phyloP scores from a whole-genome alignment of 495 filamentous ascomycete species.

The Platismatia glauca region DNA sequence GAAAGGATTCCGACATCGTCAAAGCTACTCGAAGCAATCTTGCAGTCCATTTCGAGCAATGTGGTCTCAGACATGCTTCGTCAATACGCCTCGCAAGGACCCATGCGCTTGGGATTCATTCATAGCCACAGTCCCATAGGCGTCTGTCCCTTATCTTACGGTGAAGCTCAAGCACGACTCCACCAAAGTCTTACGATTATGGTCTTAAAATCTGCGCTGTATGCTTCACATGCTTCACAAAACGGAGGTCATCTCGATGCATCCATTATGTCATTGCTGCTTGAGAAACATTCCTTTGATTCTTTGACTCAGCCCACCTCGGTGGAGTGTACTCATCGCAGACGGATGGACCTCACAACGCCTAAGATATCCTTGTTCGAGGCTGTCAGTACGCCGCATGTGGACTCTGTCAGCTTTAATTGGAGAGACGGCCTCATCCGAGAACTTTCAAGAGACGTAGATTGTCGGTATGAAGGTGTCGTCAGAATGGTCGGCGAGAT shows the following conservation, averaged over 20 bases:
- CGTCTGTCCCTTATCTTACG: slow-evolving; percentile 10
- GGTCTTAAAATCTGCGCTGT: slow-evolving; percentile 25
- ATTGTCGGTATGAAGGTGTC: slow-evolving; percentile 32
- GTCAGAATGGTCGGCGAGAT: slow-evolving; percentile 41
- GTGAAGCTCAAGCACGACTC: slow-evolving; percentile 5
- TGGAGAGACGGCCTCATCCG: slow-evolving; percentile 39
- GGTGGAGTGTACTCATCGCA: slow-evolving; percentile 1
- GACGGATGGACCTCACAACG: background rate
- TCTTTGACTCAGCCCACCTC: background rate
- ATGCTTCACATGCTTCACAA: slow-evolving; percentile 19
- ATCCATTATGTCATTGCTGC: slow-evolving; percentile 7
- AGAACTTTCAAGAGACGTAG: slow-evolving; percentile 31
- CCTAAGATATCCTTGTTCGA: slow-evolving; percentile 19
- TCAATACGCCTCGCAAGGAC: background rate
- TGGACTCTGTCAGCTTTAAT: slow-evolving; percentile 26
- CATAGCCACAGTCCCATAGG: background rate
- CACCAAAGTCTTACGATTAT: slow-evolving; percentile 12
- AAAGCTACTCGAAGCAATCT: background rate
- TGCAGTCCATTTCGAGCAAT: background rate
- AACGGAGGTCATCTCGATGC: slow-evolving; percentile 14
- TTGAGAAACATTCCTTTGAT: slow-evolving; percentile 6
- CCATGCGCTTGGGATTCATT: background rate
- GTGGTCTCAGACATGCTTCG: slow-evolving; percentile 1
- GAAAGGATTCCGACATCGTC: background rate
- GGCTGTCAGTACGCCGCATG: slow-evolving; percentile 15